These are phyloP conservation scores for Trifolium fragiferum DNA, from an alignment of 306 rosid genomes.

Conservation along the genomic window DNA sequence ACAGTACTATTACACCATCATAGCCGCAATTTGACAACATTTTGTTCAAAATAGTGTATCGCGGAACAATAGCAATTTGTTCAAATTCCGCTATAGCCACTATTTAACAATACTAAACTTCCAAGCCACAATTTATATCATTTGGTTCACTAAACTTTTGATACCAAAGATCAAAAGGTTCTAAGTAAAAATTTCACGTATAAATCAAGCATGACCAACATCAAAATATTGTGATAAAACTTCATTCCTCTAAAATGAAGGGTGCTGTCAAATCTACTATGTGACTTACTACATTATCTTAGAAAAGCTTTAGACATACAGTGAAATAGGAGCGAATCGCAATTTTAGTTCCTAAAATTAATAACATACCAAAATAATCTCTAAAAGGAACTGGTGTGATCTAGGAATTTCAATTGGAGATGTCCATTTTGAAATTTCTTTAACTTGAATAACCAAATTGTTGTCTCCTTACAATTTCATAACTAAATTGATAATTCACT, in stretches of 20 bases:
- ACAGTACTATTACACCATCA: no score
- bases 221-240: neutral
- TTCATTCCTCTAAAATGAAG: neutral
- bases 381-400: neutral
- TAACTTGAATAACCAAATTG: neutral
- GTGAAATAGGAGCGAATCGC: neutral
- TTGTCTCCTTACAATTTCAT: neutral
- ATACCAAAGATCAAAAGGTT: constrained; percentile 1
- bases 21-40: no score
- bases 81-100: no score
- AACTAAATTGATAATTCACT: neutral
- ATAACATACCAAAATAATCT: neutral
- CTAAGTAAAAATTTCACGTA: neutral
- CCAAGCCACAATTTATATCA: neutral
- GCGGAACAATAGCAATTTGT: no score
- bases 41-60: no score
- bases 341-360: neutral
- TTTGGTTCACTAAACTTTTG: neutral
- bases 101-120: neutral
- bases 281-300: neutral
- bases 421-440: neutral
- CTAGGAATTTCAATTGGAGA: neutral
- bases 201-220: neutral
- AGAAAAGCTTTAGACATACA: neutral
- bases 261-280: neutral